Base-by-base conservation (phyloP, 169 alveolate genomes). In the Eimeria acervulina region DNA sequence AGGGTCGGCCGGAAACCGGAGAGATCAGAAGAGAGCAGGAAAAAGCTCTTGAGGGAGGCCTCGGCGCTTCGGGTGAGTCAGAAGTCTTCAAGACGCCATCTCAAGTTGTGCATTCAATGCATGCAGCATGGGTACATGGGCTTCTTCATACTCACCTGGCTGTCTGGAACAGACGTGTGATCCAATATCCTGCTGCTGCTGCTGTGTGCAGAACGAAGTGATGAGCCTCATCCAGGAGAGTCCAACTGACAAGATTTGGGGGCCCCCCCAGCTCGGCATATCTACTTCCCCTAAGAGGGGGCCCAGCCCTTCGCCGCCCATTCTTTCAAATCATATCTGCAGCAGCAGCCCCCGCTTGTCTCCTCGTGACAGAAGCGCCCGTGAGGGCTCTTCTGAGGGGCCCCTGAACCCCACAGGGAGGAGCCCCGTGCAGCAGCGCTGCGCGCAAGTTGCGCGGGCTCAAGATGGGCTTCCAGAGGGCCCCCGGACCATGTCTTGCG, bases 151-250 rank as follows among this genome's bases (percentile, higher is more conserved):
- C 52, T 36, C 17, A 33, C 26, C 52, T 15, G 12, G 31, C 47
- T 31, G 19, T 66, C 23, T 31, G 26, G 15, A 17, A 42, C 42
- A 66, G 42, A 66, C 7, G 12, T 8, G 21, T 21, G 42, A 28
- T 40, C 5, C 78, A 40, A 66, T 23, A 21, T 66, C 44, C 63
- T 78, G 33, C 88, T 78, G 63, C 66, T 0, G 13, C 40, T 78
- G 36, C 40, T 78, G 88, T 28, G 63, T 42, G 17, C 88, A 78
- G 88, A 78, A 31, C 66, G 91, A 83, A 33, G 91, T 83, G 31
- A 31, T 83, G 74, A 83, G 91, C 74, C 91, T 83, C 15, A 83
- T 83, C 31, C 88, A 78, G 66, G 88, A 78, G 26, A 78, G 88
- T 1, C 55, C 66, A 40, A 42, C 40, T 26, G 63, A 12, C 42